Percentiles rank a stretch among this genome's conserved stretches.
Conservation (phyloP, 176 grass and related monocot genomes). For the Pharus latifolius region DNA sequence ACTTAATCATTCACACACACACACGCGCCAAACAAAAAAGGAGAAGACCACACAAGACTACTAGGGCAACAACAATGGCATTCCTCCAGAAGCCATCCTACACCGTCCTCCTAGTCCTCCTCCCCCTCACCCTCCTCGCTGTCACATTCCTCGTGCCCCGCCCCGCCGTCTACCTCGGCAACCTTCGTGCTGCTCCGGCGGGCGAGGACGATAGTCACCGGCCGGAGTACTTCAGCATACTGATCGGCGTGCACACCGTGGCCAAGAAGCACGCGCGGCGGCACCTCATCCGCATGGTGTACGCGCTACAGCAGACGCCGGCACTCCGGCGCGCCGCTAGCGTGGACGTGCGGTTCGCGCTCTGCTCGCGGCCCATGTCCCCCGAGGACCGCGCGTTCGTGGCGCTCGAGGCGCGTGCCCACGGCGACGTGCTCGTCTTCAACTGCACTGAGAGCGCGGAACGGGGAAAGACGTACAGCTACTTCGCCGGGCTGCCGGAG, state of each 20-base stretch:
- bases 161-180: not conserved
- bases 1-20: too few species aligned
- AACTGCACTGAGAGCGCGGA: slow-evolving; percentile 47
- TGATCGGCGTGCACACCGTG: slow-evolving; percentile 48
- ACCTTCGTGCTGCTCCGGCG: not conserved
- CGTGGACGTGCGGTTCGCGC: slow-evolving; percentile 50
- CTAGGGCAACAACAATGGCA: not conserved
- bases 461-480: slow-evolving; percentile 41
- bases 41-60: not conserved
- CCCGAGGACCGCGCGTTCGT: slow-evolving; percentile 38
- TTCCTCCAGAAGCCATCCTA: not conserved
- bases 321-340: slow-evolving; percentile 13
- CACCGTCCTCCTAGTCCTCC: slow-evolving; percentile 12
- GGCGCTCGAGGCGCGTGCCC: slow-evolving; percentile 37
- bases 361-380: slow-evolving; percentile 39
- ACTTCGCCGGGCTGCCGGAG: slow-evolving; percentile 42
- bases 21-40: not conserved
- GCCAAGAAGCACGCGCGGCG: slow-evolving; percentile 41
- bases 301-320: slow-evolving; percentile 35
- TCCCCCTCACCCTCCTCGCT: slow-evolving; percentile 21
- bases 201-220: not conserved
- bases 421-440: slow-evolving; percentile 51
- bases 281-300: slow-evolving; percentile 51
- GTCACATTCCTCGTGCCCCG: not conserved
- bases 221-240: slow-evolving; percentile 9